Percentiles rank a stretch among this genome's conserved stretches.
Conservation (phyloP, 2,329 filamentous ascomycete genomes). For the Exophiala aquamarina region DNA sequence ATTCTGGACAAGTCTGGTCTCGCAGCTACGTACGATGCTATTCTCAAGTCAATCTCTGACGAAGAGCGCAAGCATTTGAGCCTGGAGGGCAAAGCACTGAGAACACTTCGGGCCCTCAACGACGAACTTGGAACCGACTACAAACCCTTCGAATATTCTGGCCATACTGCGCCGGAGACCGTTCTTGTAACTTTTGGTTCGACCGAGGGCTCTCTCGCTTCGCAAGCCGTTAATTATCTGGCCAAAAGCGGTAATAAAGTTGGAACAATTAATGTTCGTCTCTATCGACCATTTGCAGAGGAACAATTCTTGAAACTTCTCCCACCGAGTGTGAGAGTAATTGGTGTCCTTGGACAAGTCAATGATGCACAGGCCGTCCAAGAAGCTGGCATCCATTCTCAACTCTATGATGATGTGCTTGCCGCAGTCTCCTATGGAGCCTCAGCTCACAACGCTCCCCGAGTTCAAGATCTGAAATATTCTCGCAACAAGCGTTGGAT, state of each 20-base stretch:
- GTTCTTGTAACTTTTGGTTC: conserved; percentile 93
- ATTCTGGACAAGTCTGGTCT: conserved; percentile 72
- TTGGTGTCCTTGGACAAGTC: conserved; percentile 90
- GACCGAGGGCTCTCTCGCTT: conserved; percentile 80
- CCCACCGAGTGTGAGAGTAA: conserved; percentile 69
- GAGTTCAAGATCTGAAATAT: conserved; percentile 86
- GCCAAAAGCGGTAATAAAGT: conserved; percentile 72
- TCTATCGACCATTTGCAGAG: conserved; percentile 94
- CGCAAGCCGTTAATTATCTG: conserved; percentile 74
- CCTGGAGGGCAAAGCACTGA: conserved; percentile 68
- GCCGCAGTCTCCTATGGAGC: conserved; percentile 78
- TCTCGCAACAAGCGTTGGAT: conserved; percentile 68
- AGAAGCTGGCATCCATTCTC: conserved; percentile 77
- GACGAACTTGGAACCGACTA: conserved; percentile 92
- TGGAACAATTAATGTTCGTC: conserved; percentile 84
- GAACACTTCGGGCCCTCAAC: conserved; percentile 75
- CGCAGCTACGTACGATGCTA: conserved; percentile 65
- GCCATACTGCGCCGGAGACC: conserved; percentile 73
- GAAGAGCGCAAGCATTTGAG: conserved; percentile 69
- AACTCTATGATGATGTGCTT: conserved; percentile 86
- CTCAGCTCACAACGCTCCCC: conserved; percentile 61
- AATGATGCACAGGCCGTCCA: conserved; percentile 68
- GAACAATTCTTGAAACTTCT: conserved; percentile 85
- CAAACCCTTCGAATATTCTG: conserved; percentile 88
- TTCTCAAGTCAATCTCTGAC: conserved; percentile 61